These are phyloP conservation scores for Rhizopogon vulgaris DNA, from an alignment of 768 basidiomycete species.

Conservation along the genomic window DNA sequence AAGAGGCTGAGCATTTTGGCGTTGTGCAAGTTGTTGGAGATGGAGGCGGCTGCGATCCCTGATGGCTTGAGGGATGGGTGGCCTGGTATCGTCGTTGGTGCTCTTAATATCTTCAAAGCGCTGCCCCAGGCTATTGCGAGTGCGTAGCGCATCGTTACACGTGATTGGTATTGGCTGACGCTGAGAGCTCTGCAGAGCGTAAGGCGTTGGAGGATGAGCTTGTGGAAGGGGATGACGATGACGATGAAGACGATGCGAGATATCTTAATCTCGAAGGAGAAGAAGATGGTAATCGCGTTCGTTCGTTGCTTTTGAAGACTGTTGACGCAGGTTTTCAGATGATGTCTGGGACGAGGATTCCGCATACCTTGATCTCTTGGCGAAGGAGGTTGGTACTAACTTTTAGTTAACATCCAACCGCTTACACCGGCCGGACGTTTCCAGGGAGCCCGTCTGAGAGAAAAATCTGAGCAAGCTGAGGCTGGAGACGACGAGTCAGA, in stretches of 20 bases:
- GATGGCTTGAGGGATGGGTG: conserved; percentile 61
- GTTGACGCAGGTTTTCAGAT: conserved; percentile 33
- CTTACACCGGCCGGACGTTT: background rate
- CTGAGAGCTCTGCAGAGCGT: conserved; percentile 34
- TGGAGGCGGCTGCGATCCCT: conserved; percentile 53
- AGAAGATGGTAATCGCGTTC: conserved; percentile 39
- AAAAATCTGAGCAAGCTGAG: conserved; percentile 43
- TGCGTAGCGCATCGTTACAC: conserved; percentile 25
- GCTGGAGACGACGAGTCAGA: conserved; percentile 30
- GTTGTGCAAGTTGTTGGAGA: conserved; percentile 70
- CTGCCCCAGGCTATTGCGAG: conserved; percentile 73
- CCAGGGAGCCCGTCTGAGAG: conserved; percentile 70
- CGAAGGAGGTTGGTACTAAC: conserved; percentile 54
- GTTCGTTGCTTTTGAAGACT: background rate
- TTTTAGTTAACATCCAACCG: background rate
- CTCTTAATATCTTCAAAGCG: conserved; percentile 69
- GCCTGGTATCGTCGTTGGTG: conserved; percentile 67
- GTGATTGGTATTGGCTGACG: background rate
- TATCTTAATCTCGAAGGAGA: conserved; percentile 62
- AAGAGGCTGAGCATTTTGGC: conserved; percentile 80
- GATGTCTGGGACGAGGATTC: conserved; percentile 92
- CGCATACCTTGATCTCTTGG: conserved; percentile 81
- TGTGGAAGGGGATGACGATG: conserved; percentile 37
- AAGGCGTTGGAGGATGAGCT: conserved; percentile 53
- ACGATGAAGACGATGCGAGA: conserved; percentile 43